phyloP scores from a whole-genome alignment of 176 grass and related monocot species.

The Chrysopogon serrulatus region DNA sequence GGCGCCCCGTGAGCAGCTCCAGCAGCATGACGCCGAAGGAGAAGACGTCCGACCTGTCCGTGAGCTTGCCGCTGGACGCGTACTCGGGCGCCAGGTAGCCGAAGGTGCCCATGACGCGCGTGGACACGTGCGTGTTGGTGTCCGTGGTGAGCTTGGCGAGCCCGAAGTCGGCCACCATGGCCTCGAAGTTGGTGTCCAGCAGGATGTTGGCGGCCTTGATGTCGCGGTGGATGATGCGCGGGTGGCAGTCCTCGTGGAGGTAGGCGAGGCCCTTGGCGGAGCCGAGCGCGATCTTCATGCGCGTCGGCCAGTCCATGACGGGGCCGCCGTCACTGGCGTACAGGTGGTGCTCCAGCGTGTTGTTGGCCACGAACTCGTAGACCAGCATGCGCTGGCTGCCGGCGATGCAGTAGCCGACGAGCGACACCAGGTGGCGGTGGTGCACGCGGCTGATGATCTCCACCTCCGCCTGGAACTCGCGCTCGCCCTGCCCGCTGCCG shows the following conservation, averaged over 20 bases:
- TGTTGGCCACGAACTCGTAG: constrained; percentile 51
- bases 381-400: constrained; percentile 44
- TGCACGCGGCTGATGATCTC: constrained; percentile 63
- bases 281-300: constrained; percentile 49
- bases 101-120: constrained; percentile 61
- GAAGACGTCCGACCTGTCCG: constrained; percentile 58
- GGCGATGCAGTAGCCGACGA: constrained; percentile 52
- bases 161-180: constrained; percentile 58
- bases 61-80: constrained; percentile 46
- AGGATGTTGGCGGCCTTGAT: constrained; percentile 62
- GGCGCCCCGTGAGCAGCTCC: constrained; percentile 48
- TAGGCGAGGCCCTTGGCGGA: constrained; percentile 46
- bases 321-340: constrained; percentile 10
- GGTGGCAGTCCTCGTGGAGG: constrained; percentile 49
- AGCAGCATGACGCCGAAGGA: constrained; percentile 69
- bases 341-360: constrained; percentile 51
- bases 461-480: constrained; percentile 63
- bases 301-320: constrained; percentile 29
- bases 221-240: constrained; percentile 60
- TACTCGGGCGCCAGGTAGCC: constrained; percentile 59
- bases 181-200: constrained; percentile 46
- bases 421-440: constrained; percentile 49
- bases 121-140: constrained; percentile 56
- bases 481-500: constrained; percentile 51
- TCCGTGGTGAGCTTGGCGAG: constrained; percentile 52